phyloP scores from a whole-genome alignment of 1,139 yeast species.

The Saccharomyces hybrid region DNA sequence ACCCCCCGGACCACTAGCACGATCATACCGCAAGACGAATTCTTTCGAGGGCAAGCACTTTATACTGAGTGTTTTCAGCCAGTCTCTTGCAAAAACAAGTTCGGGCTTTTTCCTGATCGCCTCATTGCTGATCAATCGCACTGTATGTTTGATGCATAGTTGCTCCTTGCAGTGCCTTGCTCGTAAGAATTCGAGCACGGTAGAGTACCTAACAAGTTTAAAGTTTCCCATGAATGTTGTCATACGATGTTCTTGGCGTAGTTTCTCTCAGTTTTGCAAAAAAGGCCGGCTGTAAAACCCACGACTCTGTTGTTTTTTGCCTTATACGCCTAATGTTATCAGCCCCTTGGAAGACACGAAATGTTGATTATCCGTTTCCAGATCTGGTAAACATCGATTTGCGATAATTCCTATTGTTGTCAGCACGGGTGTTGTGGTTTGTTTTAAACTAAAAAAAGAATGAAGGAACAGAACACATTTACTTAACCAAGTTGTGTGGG shows the following conservation, averaged over 20 bases:
- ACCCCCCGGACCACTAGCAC: conserved; percentile 93
- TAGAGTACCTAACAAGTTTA: not conserved
- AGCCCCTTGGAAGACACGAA: conserved; percentile 1
- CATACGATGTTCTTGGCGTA: not conserved
- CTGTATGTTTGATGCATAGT: not conserved
- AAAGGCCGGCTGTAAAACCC: not conserved
- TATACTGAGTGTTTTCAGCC: conserved; percentile 39
- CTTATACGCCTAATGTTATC: not conserved
- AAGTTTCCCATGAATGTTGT: not conserved
- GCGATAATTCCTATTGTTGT: conserved; percentile 1
- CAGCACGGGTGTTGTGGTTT: not conserved
- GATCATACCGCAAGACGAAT: conserved; percentile 51
- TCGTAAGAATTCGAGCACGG: not conserved
- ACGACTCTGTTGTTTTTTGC: not conserved
- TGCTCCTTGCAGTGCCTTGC: not conserved
- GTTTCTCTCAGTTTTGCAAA: not conserved
- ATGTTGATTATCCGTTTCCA: not conserved
- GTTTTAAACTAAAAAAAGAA: not conserved
- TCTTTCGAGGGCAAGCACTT: conserved; percentile 41
- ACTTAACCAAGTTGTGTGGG: not conserved
- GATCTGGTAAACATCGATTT: not conserved
- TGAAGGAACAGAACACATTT: not conserved
- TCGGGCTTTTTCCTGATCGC: not conserved
- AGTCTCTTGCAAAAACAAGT: conserved; percentile 33
- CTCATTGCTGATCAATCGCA: not conserved